Conservation (phyloP, 768 basidiomycete genomes). For the Serendipita vermifera region DNA sequence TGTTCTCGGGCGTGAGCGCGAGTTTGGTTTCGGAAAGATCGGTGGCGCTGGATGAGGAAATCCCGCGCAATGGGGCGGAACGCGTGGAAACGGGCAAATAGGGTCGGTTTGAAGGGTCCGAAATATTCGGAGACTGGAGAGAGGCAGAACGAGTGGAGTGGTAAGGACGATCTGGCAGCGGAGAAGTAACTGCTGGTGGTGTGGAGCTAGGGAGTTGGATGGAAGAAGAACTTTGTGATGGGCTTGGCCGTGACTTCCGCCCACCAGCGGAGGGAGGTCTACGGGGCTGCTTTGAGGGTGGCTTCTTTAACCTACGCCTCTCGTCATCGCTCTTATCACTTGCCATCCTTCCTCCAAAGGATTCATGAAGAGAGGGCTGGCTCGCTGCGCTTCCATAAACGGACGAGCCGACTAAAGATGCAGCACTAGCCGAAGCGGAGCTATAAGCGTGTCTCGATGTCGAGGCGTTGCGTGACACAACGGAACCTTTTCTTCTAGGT, state of each 20-base stretch:
- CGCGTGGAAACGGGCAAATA: neutral
- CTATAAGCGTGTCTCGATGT: neutral
- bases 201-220: neutral
- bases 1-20: slow-evolving; percentile 81
- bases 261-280: slow-evolving; percentile 2
- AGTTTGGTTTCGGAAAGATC: slow-evolving; percentile 21
- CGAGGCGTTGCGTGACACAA: neutral
- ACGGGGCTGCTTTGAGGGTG: neutral
- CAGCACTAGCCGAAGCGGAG: slow-evolving; percentile 1
- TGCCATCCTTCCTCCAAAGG: neutral
- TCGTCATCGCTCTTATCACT: neutral
- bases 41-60: neutral
- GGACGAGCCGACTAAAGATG: neutral
- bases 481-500: neutral
- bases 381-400: slow-evolving; percentile 7
- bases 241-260: neutral
- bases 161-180: neutral
- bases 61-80: neutral
- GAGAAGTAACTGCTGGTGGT: neutral
- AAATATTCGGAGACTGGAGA: no score
- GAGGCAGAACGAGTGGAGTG: neutral
- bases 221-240: neutral
- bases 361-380: neutral
- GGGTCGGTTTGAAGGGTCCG: neutral
- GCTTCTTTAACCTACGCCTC: neutral